Evolutionary conservation across 768 basidiomycete species (phyloP), one percentile per base, ranked within the genome.

Genomic region (Xanthoconium purpureum): DNA sequence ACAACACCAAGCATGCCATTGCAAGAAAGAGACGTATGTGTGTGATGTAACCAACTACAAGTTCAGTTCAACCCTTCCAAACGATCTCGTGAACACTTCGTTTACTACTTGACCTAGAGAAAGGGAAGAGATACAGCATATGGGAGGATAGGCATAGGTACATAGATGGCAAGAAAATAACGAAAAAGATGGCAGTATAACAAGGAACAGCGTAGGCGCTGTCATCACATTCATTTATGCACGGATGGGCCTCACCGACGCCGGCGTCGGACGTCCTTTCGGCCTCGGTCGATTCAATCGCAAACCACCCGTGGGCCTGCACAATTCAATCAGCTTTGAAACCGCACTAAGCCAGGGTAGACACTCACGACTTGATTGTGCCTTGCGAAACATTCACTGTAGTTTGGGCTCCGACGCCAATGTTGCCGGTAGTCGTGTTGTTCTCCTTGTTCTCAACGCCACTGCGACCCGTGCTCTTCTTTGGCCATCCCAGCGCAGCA

Each of bases 401-500:
- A 3, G 47, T 35, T 3, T 44, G 48, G 20, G 42, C 43, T 29
- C 55, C 47, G 8, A 55, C 20, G 13, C 55, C 47, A 10, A 55
- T 28, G 13, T 59, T 66, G 13, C 57, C 48, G 2, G 56, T 50
- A 6, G 52, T 49, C 32, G 59, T 53, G 42, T 65, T 68, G 30
- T 84, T 84, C 69, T 85, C 83, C 67, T 85, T 81, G 61, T 80
- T 80, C 56, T 82, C 84, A 65, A 75, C 50, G 70, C 80, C 55
- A 66, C 72, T 71, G 75, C 84, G 70, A 32, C 78, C 80, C 0
- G 72, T 75, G 61, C 78, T 82, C 36, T 83, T 80, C 73, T 89
- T 89, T 40, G 83, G 72, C 84, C 80, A 84, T 2, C 87, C 88
- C 1, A 83, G 74, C 0, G 81, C 80, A 0, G 74, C 76, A n/a